A percentile compares a stretch with the other conserved stretches of the same genome.
These are phyloP conservation scores for Neurospora sp. DNA, from an alignment of 2,329 filamentous ascomycete genomes.

Conservation along the genomic window DNA sequence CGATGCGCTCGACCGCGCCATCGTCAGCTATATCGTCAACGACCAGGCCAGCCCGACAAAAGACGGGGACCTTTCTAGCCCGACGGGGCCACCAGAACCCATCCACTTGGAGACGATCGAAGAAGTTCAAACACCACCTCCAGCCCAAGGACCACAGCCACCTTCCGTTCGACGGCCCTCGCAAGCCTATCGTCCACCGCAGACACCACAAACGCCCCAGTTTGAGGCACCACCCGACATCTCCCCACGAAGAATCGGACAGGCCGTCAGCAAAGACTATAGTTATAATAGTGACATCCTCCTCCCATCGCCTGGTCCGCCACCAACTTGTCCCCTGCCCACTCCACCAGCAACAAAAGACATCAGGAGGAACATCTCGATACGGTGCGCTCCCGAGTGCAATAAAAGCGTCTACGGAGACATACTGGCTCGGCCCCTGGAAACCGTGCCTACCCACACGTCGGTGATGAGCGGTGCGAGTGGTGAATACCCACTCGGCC, in stretches of 20 bases:
- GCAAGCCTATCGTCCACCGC: neutral
- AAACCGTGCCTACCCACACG: neutral
- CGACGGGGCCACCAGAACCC: neutral
- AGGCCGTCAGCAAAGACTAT: neutral
- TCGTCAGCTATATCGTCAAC: slow-evolving; percentile 17
- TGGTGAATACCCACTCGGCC: neutral
- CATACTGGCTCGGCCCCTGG: slow-evolving; percentile 11
- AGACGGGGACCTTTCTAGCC: neutral
- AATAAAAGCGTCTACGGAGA: slow-evolving; percentile 9
- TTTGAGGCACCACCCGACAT: neutral
- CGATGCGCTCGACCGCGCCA: slow-evolving; percentile 13
- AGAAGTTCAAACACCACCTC: neutral
- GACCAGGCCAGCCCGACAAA: slow-evolving; percentile 5
- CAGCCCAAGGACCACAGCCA: neutral
- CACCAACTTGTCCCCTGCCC: neutral
- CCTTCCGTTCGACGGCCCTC: neutral
- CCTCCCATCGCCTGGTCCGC: neutral
- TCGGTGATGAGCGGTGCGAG: neutral
- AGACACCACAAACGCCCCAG: neutral
- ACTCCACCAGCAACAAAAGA: neutral
- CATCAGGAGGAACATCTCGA: neutral
- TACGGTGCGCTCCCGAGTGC: slow-evolving; percentile 7
- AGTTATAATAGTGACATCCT: neutral
- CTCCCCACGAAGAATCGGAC: neutral
- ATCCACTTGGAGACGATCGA: neutral